phyloP scores from a whole-genome alignment of 257 asterid genomes.

The Capsicum chinense region DNA sequence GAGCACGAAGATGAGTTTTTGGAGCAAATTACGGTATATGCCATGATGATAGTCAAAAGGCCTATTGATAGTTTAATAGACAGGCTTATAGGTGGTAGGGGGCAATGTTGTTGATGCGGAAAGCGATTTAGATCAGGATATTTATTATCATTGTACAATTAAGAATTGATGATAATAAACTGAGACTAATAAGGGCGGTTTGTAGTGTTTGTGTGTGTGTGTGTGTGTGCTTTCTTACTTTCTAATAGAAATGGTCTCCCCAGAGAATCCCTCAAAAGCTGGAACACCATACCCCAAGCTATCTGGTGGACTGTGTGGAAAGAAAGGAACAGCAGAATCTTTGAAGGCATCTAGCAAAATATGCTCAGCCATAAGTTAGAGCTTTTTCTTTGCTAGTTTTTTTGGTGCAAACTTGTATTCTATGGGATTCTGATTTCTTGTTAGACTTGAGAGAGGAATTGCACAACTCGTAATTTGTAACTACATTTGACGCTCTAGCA shows the following conservation, averaged over 20 bases:
- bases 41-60: not conserved
- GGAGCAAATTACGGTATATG: not conserved
- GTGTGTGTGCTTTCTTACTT: not conserved
- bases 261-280: not conserved
- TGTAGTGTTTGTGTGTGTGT: too few species aligned
- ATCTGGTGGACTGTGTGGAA: not conserved
- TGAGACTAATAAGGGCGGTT: not conserved
- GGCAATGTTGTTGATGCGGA: not conserved
- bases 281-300: conserved; percentile 5
- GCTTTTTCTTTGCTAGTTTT: not conserved
- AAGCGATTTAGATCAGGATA: not conserved
- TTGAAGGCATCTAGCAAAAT: not conserved
- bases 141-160: not conserved
- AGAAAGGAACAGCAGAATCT: not conserved
- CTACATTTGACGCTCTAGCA: not conserved
- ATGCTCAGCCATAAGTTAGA: not conserved
- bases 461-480: not conserved
- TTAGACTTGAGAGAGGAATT: not conserved
- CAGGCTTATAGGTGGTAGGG: not conserved
- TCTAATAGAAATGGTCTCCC: not conserved
- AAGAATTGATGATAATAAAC: not conserved
- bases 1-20: not conserved
- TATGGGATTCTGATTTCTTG: not conserved
- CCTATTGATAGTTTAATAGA: conserved; percentile 8
- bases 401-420: not conserved